Evolutionary conservation across 2,329 filamentous ascomycete species (phyloP), one percentile per base, ranked within the genome.

Genomic region (Penicillium sp.): DNA sequence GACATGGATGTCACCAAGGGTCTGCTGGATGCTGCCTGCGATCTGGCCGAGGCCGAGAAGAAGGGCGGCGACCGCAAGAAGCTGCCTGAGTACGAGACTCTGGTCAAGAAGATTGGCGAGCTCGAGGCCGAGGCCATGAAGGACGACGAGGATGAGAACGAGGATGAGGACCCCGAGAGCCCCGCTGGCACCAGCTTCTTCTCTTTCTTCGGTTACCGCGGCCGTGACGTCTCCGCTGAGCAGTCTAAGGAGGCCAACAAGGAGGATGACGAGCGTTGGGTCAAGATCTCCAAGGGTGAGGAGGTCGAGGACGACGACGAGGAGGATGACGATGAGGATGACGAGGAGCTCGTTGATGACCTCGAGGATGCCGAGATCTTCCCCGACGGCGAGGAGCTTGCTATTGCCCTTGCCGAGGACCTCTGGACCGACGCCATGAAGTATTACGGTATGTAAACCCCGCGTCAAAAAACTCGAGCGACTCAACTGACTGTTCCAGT

Each of bases 381-480:
- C 74, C 84, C 86, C n/a, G 81, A 81, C 29, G 91, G 87, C 15
- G 88, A 94, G 53, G 85, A 90, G 47, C 67, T 97, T 33, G 90
- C 89, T 26, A 77, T 88, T 48, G 76, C 81, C 45, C 75, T 97
- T 53, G 81, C 85, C 7, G 90, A 97, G 62, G 91, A 97, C 54
- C 72, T 97, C 36, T 96, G 85, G 83, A 86, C 87, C 33, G 81
- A 82, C 48, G 91, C 90, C 42, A 83, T 94, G 65, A 87, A 86
- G 66, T 94, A 93, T 71, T 97, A 93, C 71, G 86, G 87, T 93
- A 73, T 70, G 86, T 79, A 15, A 41, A 36, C 26, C 17, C 11
- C 7, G 10, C 25, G 7, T 17, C 9, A 32, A 33, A 17, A 7
- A n/a, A 13, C 19, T 15, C 18, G 32, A 36, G 28, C 9, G 35